These are phyloP conservation scores for grape (Vitis vinifera) DNA, from an alignment of 164 flowering plant genomes.

Conservation along the genomic window ASM3070453v1 NC_081823.1:876501-877000, in stretches of 20 bases:
- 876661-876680: constrained; percentile 68
- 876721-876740: not conserved
- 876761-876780: constrained; percentile 32
- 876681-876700: constrained; percentile 65
- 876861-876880: constrained; percentile 59
- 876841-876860: constrained; percentile 76
- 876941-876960: constrained; percentile 78
- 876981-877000: constrained; percentile 86
- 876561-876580: constrained; percentile 71
- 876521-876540: constrained; percentile 79
- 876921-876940: constrained; percentile 80
- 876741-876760: too few relatives aligned
- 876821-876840: constrained; percentile 62
- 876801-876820: constrained; percentile 57
- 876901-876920: constrained; percentile 66
- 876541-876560: constrained; percentile 73
- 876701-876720: constrained; percentile 39
- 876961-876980: constrained; percentile 77
- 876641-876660: constrained; percentile 64
- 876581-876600: constrained; percentile 72
- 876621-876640: constrained; percentile 67
- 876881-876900: constrained; percentile 74
- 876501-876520: constrained; percentile 46
- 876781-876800: constrained; percentile 54
- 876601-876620: constrained; percentile 74